Percentiles rank a stretch among this genome's conserved stretches.
Evolutionary conservation across 768 basidiomycete species (phyloP).

Genomic region (Galerina marginata): DNA sequence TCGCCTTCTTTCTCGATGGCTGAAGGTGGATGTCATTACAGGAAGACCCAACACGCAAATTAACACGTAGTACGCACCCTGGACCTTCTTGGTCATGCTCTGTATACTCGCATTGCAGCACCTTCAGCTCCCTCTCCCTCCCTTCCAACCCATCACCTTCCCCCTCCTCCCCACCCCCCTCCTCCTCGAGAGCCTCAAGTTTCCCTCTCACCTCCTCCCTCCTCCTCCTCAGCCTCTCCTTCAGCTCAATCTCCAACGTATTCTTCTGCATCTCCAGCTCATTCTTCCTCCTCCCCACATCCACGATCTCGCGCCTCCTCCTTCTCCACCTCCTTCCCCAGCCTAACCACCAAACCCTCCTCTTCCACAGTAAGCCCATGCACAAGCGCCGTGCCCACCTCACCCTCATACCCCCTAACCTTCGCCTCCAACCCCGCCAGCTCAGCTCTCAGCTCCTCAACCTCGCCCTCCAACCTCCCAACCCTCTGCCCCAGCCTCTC

Average conservation of each 20-base stretch:
- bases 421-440: constrained; percentile 64
- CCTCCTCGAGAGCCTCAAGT: constrained; percentile 72
- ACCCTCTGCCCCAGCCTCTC: constrained; percentile 70
- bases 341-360: constrained; percentile 60
- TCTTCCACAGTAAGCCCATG: constrained; percentile 79
- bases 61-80: constrained; percentile 46
- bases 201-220: constrained; percentile 79
- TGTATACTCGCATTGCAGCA: constrained; percentile 72
- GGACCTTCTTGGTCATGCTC: constrained; percentile 62
- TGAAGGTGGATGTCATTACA: constrained; percentile 28
- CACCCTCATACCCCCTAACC: constrained; percentile 65
- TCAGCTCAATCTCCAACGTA: constrained; percentile 89
- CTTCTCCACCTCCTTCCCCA: constrained; percentile 79
- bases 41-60: not conserved
- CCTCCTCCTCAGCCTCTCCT: constrained; percentile 83
- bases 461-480: constrained; percentile 65
- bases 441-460: constrained; percentile 78
- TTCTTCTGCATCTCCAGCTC: constrained; percentile 83
- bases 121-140: constrained; percentile 69
- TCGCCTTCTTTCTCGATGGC: constrained; percentile 80
- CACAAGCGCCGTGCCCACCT: constrained; percentile 77
- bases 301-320: constrained; percentile 71
- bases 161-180: constrained; percentile 59
- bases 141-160: constrained; percentile 73
- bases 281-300: constrained; percentile 68